Percentiles rank a stretch among this genome's conserved stretches.
Evolutionary conservation across 2,329 filamentous ascomycete species (phyloP).

Genomic region (Apiospora aurea): DNA sequence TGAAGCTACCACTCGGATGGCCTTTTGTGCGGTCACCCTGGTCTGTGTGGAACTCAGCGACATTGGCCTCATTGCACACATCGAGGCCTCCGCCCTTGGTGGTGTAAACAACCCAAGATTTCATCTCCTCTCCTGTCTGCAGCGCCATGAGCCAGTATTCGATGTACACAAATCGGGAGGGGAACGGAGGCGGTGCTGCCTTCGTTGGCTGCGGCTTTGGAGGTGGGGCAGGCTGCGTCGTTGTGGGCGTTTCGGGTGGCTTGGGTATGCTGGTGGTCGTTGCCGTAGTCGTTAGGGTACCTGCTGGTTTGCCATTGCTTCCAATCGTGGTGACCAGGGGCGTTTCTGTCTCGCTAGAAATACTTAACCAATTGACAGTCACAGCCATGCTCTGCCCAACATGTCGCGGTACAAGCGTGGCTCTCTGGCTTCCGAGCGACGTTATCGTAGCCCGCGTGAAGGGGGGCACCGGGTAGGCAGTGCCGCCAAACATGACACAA

Average conservation of each 20-base stretch:
- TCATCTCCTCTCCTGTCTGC: background rate
- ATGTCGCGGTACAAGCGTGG: background rate
- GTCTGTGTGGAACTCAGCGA: conserved; percentile 2
- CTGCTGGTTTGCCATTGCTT: background rate
- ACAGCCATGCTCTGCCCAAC: background rate
- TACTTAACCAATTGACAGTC: background rate
- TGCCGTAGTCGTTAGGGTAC: background rate
- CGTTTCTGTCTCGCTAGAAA: background rate
- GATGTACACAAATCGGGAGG: background rate
- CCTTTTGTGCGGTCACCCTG: conserved; percentile 2
- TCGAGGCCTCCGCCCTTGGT: conserved; percentile 6
- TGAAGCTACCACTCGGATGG: conserved; percentile 2
- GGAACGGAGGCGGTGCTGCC: background rate
- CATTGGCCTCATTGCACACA: background rate
- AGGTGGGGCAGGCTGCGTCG: background rate
- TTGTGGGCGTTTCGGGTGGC: background rate
- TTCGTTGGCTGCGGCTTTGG: background rate
- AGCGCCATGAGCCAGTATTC: background rate
- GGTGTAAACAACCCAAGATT: conserved; percentile 4
- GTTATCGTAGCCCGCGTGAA: background rate
- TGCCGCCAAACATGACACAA: background rate
- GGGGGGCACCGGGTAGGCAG: background rate
- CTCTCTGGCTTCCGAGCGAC: background rate
- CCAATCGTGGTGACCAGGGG: background rate
- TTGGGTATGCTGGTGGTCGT: background rate